Conservation (phyloP, 495 filamentous ascomycete species). For the Extremus antarcticus region DNA sequence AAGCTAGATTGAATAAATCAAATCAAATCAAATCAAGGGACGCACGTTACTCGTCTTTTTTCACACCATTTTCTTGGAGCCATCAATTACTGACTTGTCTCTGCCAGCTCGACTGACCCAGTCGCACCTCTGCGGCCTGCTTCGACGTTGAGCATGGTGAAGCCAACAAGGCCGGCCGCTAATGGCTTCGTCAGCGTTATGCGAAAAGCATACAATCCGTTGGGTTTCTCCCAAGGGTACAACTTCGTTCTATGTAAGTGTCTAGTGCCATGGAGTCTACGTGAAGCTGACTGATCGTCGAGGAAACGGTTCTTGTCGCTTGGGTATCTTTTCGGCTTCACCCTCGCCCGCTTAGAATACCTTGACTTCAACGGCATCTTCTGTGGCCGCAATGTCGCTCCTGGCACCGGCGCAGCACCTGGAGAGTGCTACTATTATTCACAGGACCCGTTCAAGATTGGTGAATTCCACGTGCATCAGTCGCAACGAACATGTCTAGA, state of each 20-base stretch:
- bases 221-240: constrained; percentile 10
- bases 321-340: constrained; percentile 1
- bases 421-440: not conserved
- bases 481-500: too few relatives aligned
- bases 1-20: too few relatives aligned
- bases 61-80: too few relatives aligned
- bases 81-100: too few relatives aligned
- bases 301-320: constrained; percentile 27
- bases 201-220: constrained; percentile 4
- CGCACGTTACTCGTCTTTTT: too few relatives aligned
- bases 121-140: too few relatives aligned
- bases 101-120: too few relatives aligned
- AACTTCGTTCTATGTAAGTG: constrained; percentile 6
- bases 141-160: not conserved
- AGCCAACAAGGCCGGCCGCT: not conserved
- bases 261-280: constrained; percentile 15
- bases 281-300: constrained; percentile 16
- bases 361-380: not conserved
- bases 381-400: not conserved
- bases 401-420: not conserved
- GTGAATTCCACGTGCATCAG: too few relatives aligned
- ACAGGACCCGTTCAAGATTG: constrained; percentile 24
- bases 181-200: not conserved
- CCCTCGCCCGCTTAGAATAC: not conserved
- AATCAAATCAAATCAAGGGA: too few relatives aligned